Evolutionary conservation across 805 yeast species (phyloP), one percentile per base, ranked within the genome.

Genomic region (Candida tallmaniae): DNA sequence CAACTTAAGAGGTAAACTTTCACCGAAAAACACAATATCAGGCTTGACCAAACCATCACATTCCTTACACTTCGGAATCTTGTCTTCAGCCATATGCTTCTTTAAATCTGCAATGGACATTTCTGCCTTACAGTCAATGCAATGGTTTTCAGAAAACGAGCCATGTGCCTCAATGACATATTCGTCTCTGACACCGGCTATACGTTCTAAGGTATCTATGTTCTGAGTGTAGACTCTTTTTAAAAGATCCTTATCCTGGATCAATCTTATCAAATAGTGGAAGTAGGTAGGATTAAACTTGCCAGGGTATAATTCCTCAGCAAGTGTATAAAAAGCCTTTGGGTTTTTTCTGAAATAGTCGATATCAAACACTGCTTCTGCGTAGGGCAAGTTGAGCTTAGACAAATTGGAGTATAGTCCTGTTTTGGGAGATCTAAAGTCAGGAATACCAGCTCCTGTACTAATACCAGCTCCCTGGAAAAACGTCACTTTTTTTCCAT

Each of bases 311-410:
- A 90, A 62, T 47, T 88, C 97, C 11, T 75, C 75, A 0, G 96
- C 94, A 34, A 90, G 65, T 0, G 83, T 76, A 51, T 84, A 88
- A 52, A 90, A 90, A 0, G 97, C 93, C 40, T 75, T 69, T 0
- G 97, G 97, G 34, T 74, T 73, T 36, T 82, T 67, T 29, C 70
- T 62, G 58, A 87, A 86, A 54, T 75, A 90, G 13, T 80, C 89
- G 27, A 90, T 80, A 52, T 89, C 97, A 54, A 90, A 90, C 1
- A 90, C 96, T 0, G 97, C 97, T 53, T 90, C 98, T 1, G 97
- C 93, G 54, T 76, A 88, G 5, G 97, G 97, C 31, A 90, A 63
- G 23, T 84, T 70, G 24, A 89, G 66, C 43, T 76, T 70, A 14
- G 81, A 69, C 33, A 90, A 64, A 53, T 90, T 90, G 43, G 88